Percentiles rank a stretch among this genome's conserved stretches.
Evolutionary conservation across 2,329 filamentous ascomycete species (phyloP).

Genomic region (Emergomyces orientalis): DNA sequence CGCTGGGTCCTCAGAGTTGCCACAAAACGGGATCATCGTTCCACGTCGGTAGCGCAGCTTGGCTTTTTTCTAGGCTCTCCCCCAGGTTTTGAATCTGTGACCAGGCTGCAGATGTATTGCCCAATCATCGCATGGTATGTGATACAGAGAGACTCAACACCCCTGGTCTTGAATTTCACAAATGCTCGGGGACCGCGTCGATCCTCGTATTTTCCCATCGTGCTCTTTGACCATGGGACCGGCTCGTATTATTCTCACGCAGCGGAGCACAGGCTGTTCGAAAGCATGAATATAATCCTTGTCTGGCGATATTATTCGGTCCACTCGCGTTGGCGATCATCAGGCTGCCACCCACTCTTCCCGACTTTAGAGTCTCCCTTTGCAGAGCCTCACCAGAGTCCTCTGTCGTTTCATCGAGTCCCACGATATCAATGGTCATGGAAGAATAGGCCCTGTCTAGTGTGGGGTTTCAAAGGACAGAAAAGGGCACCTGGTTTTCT

Average conservation of each 20-base stretch:
- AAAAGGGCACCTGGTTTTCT: neutral
- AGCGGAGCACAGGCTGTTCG: neutral
- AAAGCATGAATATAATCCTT: neutral
- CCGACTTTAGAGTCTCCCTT: neutral
- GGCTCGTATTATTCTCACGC: neutral
- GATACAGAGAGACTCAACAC: neutral
- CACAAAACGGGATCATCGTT: neutral
- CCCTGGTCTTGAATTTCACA: neutral
- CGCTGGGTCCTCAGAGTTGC: neutral
- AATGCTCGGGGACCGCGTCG: neutral
- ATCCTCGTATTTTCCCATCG: neutral
- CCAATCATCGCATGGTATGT: neutral
- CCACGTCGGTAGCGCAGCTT: neutral
- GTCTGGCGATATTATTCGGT: neutral
- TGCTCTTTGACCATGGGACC: neutral
- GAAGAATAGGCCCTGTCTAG: neutral
- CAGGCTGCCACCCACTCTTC: neutral
- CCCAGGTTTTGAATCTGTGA: neutral
- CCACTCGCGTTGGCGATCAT: neutral
- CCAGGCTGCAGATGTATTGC: no score
- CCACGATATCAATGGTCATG: neutral
- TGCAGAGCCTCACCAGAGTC: neutral
- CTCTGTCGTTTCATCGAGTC: neutral
- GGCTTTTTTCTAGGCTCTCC: neutral
- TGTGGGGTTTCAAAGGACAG: neutral